Evolutionary conservation across 2,329 filamentous ascomycete genomes (phyloP), one percentile per base, ranked within the genome.

Genomic region (Microdochium paspali): DNA sequence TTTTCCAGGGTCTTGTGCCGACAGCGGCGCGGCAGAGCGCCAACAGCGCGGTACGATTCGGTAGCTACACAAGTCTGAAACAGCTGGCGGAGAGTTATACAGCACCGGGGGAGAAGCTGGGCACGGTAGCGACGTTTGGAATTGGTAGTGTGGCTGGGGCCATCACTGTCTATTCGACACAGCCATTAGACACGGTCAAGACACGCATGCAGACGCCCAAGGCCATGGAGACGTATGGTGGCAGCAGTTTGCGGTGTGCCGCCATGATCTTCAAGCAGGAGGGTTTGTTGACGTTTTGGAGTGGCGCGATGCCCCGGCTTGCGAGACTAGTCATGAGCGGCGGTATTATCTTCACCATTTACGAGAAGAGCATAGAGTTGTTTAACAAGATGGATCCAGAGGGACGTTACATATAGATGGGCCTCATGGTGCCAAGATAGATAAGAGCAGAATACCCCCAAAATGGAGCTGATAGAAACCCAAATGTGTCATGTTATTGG

Each of bases 171-270:
- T 90, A 80, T 50, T 81, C 80, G 25, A 84, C 80, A 46, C 80
- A 84, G 62, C 80, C 80, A 20, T 71, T 98, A 40, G 93, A 98
- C 66, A 97, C 91, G 0, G 79, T 98, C 64, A 98, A 98, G 79
- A 98, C 93, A 54, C 70, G 89, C 52, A 98, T 98, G 93, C 93
- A 98, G 77, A 95, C 89, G 55, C 84, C 96, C 51, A 89, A 96
- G 65, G 88, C 91, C 28, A 79, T 78, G 52, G 72, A 69, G 40
- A 69, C 84, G 51, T 98, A 98, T 62, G 90, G 42, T 4, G 42
- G 86, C 62, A 96, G 95, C 68, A 93, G 85, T 57, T 77, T 95
- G 54, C 78, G 82, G 44, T 98, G 93, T 65, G 90, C 86, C 0
- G 74, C 78, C 10, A 76, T 84, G 59, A 95, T 98, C 54, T 85